phyloP scores from a whole-genome alignment of 345 rosid species.

The Hibiscus mutabilis region DNA sequence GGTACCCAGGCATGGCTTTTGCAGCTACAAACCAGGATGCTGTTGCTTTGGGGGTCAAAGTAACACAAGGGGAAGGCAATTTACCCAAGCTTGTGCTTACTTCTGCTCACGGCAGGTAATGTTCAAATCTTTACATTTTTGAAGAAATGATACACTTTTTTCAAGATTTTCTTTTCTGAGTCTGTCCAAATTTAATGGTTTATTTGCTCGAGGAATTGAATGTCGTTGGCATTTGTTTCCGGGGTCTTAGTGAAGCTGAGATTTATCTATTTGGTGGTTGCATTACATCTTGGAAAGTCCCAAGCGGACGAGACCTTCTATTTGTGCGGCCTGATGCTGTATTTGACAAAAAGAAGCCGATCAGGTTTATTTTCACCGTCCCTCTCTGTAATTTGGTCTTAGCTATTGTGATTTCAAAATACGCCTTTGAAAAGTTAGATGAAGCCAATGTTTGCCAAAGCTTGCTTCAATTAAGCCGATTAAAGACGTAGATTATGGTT shows the following conservation, averaged over 20 bases:
- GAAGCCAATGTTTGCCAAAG: not conserved
- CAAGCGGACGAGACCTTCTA: constrained; percentile 71
- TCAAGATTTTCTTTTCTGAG: not conserved
- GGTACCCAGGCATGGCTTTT: constrained; percentile 50
- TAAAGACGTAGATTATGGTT: constrained; percentile 3
- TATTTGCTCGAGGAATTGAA: not conserved
- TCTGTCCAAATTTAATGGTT: not conserved
- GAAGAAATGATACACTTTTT: not conserved
- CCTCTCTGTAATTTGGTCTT: not conserved
- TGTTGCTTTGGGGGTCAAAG: constrained; percentile 39
- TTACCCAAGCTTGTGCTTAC: constrained; percentile 80
- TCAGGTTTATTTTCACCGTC: constrained; percentile 43
- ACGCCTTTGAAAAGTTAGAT: not conserved
- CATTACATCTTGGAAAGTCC: constrained; percentile 78
- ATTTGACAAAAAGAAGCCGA: constrained; percentile 81
- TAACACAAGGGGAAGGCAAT: constrained; percentile 79
- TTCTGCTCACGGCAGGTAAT: constrained; percentile 61
- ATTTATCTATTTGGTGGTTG: constrained; percentile 86
- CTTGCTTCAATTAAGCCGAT: not conserved
- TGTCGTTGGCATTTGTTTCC: not conserved
- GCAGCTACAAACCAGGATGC: constrained; percentile 28
- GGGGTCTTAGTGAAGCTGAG: constrained; percentile 68
- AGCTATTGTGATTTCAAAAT: not conserved
- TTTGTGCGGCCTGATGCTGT: constrained; percentile 97
- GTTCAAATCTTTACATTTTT: not conserved